Conservation (phyloP, 805 yeast genomes). For the Cyberlindnera mrakii region DNA sequence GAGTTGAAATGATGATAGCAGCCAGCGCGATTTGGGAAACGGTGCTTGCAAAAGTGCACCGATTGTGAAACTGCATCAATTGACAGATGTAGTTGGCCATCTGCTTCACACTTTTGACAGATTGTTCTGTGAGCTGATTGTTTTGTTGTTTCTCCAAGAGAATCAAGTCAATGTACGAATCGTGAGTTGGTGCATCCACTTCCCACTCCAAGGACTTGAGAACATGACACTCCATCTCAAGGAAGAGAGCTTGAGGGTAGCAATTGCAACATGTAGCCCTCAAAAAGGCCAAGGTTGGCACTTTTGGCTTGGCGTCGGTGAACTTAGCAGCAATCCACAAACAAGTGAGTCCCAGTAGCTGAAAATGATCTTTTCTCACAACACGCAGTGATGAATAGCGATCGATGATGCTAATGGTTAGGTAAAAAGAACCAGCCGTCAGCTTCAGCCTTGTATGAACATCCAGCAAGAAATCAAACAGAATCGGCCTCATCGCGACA, state of each 20-base stretch:
- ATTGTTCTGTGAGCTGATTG: neutral
- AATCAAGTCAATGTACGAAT: constrained; percentile 54
- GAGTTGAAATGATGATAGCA: constrained; percentile 39
- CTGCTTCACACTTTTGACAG: constrained; percentile 39
- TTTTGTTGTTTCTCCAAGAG: constrained; percentile 28
- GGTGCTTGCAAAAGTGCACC: constrained; percentile 45
- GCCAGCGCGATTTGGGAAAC: constrained; percentile 45
- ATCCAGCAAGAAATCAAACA: constrained; percentile 79
- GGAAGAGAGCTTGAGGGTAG: constrained; percentile 48
- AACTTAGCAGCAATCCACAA: constrained; percentile 86
- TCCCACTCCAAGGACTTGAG: constrained; percentile 61
- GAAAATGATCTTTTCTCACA: constrained; percentile 77
- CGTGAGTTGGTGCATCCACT: constrained; percentile 55
- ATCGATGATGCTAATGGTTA: constrained; percentile 70
- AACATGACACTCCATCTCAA: constrained; percentile 66
- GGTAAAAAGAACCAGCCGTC: constrained; percentile 58
- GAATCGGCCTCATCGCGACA: constrained; percentile 60
- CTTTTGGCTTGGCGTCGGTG: constrained; percentile 60
- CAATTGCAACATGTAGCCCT: constrained; percentile 53
- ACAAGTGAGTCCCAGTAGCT: constrained; percentile 79
- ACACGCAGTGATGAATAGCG: constrained; percentile 80
- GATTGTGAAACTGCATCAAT: constrained; percentile 55
- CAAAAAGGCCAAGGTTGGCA: constrained; percentile 47
- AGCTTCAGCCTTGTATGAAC: constrained; percentile 57
- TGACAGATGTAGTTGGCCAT: constrained; percentile 63